A percentile compares a stretch with the other conserved stretches of the same genome.
phyloP scores from a whole-genome alignment of 345 rosid genomes.

The Syzygium oleosum region DNA sequence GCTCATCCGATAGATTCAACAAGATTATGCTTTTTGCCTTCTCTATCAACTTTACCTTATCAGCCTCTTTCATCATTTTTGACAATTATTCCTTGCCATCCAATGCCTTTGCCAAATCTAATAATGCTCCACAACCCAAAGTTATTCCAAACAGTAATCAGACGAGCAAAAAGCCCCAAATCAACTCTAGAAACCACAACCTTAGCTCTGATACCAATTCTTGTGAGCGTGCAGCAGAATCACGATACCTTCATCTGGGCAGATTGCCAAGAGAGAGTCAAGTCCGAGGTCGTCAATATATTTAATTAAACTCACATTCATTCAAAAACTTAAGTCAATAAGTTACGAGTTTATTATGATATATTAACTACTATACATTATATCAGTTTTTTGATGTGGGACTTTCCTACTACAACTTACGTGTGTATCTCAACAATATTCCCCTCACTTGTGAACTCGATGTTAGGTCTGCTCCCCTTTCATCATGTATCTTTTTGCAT shows the following conservation, averaged over 20 bases:
- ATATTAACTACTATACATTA: neutral
- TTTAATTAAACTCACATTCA: neutral
- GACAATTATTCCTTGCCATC: neutral
- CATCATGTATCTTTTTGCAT: neutral
- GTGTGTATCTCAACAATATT: neutral
- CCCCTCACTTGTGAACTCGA: neutral
- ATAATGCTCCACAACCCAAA: neutral
- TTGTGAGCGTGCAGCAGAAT: neutral
- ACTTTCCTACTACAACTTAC: neutral
- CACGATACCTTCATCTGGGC: neutral
- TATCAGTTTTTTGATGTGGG: accelerated
- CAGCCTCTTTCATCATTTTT: neutral
- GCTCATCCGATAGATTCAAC: neutral
- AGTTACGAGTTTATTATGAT: neutral
- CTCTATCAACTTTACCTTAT: neutral
- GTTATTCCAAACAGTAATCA: neutral
- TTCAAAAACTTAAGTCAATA: neutral
- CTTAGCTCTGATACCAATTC: neutral
- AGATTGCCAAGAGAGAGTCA: neutral
- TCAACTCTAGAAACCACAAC: neutral
- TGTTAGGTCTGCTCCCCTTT: neutral
- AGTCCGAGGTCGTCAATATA: accelerated
- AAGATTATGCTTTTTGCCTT: neutral
- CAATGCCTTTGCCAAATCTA: neutral
- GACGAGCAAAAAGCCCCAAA: neutral